Evolutionary conservation across 1,284 basidiomycete genomes (phyloP).

Genomic region (Austropuccinia psidii): DNA sequence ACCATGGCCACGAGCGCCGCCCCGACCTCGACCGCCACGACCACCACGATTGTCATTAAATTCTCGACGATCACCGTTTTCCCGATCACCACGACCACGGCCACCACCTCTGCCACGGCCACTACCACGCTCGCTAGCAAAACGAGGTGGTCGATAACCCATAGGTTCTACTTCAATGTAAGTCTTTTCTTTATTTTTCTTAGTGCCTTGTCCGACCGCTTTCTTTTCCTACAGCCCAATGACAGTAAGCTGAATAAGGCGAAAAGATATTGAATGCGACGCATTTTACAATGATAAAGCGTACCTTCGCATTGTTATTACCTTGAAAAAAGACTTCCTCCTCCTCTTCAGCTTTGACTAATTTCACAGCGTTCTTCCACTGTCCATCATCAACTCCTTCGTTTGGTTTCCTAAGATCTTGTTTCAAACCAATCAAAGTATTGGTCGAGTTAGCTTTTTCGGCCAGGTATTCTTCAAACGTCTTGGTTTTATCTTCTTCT

Average conservation of each 20-base stretch:
- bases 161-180: conserved; percentile 33
- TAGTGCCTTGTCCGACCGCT: background rate
- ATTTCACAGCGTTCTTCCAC: conserved; percentile 35
- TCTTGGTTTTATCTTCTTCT: conserved; percentile 36
- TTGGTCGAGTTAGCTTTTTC: conserved; percentile 21
- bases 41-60: conserved; percentile 15
- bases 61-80: conserved; percentile 1
- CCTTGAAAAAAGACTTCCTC: conserved; percentile 33
- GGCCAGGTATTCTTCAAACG: conserved; percentile 35
- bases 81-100: conserved; percentile 20
- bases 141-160: conserved; percentile 31
- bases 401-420: conserved; percentile 30
- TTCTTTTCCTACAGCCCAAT: conserved; percentile 28
- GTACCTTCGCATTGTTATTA: background rate
- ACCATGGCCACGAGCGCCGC: conserved; percentile 1
- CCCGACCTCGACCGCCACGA: conserved; percentile 21
- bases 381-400: conserved; percentile 30
- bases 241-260: background rate
- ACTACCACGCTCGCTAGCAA: conserved; percentile 29
- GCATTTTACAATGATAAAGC: background rate
- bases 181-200: conserved; percentile 34
- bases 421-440: conserved; percentile 20
- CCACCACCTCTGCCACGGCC: conserved; percentile 25
- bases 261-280: background rate
- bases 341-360: conserved; percentile 25